Evolutionary conservation across 352 stramenopile species (phyloP).

Genomic region (Phytophthora sojae): DNA sequence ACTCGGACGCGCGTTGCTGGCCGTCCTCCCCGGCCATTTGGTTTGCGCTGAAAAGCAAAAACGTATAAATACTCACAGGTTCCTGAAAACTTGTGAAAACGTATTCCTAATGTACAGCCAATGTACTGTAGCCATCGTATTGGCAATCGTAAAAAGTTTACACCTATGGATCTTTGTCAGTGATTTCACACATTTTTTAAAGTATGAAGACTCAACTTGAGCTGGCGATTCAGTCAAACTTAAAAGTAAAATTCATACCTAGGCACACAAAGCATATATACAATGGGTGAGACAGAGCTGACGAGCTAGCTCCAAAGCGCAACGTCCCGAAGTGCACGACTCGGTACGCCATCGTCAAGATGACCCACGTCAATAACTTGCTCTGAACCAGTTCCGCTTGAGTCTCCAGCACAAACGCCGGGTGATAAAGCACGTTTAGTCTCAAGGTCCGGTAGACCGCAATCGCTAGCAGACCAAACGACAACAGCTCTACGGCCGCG

Average conservation of each 20-base stretch:
- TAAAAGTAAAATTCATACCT: too few species aligned
- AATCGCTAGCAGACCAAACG: background rate
- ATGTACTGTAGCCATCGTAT: too few species aligned
- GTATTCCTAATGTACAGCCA: background rate
- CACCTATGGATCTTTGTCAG: too few species aligned
- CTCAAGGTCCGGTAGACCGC: background rate
- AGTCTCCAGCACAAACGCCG: background rate
- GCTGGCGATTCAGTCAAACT: too few species aligned
- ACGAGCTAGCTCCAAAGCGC: too few species aligned
- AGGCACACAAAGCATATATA: too few species aligned
- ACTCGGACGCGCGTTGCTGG: conserved; percentile 11
- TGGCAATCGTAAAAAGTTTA: too few species aligned
- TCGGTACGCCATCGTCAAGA: background rate
- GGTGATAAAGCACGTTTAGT: background rate
- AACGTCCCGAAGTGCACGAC: background rate
- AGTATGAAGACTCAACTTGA: too few species aligned
- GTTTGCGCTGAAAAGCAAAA: background rate
- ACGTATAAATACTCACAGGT: background rate
- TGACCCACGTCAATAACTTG: background rate
- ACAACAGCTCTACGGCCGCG: background rate
- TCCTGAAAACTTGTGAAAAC: background rate
- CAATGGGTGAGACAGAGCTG: too few species aligned
- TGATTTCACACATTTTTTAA: too few species aligned
- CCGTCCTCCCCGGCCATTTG: conserved; percentile 10
- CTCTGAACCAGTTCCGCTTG: background rate